These are phyloP conservation scores for Cyanidiococcus yangmingshanensis DNA, from an alignment of 23 red algal genomes.

Conservation along the genomic window DNA sequence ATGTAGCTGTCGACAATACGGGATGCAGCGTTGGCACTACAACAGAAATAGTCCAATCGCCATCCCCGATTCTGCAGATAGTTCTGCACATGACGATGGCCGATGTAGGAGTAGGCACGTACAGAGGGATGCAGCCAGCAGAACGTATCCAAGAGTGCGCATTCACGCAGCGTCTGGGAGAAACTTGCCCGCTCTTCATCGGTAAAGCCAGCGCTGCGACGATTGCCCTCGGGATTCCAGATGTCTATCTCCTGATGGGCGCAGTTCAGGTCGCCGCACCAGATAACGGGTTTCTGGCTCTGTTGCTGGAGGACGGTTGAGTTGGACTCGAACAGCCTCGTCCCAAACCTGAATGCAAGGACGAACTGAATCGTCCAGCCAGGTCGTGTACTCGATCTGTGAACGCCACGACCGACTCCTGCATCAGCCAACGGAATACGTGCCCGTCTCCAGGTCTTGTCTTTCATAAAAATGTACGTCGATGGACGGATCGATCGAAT, in stretches of 20 bases:
- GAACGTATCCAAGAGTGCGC: constrained; percentile 55
- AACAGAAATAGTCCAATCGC: constrained; percentile 64
- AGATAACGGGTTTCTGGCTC: too few species aligned
- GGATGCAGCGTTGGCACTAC: not conserved
- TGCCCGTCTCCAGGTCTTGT: too few species aligned
- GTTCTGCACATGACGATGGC: constrained; percentile 31
- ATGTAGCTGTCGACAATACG: constrained; percentile 8
- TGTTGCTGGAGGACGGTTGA: too few species aligned
- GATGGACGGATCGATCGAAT: too few species aligned
- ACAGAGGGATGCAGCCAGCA: constrained; percentile 36
- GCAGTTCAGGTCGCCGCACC: constrained; percentile 14
- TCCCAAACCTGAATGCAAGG: too few species aligned
- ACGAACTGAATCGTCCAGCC: too few species aligned
- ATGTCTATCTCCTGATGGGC: constrained; percentile 65
- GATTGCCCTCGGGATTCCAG: constrained; percentile 53
- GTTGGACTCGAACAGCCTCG: too few species aligned
- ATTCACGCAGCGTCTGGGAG: constrained; percentile 31
- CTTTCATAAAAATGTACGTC: too few species aligned
- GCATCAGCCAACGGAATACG: too few species aligned
- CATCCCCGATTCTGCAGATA: constrained; percentile 53
- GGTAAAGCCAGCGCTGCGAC: constrained; percentile 68
- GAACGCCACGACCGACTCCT: too few species aligned
- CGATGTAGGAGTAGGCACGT: constrained; percentile 45
- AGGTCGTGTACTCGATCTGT: too few species aligned
- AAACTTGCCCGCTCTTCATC: constrained; percentile 60